Evolutionary conservation across 768 basidiomycete genomes (phyloP).

Genomic region (Boletus eberwhitei): DNA sequence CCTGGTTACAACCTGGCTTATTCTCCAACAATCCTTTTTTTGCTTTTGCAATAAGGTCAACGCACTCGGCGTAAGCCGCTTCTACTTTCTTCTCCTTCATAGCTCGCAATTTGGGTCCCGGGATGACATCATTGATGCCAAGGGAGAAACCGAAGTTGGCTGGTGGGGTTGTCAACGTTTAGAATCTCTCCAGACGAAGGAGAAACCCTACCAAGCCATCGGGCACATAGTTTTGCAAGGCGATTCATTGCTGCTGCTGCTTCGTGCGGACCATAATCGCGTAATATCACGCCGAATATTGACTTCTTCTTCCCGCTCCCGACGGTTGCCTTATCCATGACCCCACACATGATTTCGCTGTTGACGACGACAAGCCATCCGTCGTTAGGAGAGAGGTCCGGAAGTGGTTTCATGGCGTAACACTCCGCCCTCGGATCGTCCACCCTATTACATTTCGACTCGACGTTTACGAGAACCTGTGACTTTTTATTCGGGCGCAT

Average conservation of each 20-base stretch:
- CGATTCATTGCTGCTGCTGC: conserved; percentile 96
- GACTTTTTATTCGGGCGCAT: conserved; percentile 90
- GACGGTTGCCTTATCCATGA: conserved; percentile 97
- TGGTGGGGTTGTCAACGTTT: conserved; percentile 31
- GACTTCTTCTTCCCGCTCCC: conserved; percentile 99
- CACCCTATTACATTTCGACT: conserved; percentile 91
- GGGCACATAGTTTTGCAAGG: conserved; percentile 90
- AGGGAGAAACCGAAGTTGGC: conserved; percentile 97
- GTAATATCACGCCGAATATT: conserved; percentile 95
- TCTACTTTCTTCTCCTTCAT: conserved; percentile 87
- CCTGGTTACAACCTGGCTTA: conserved; percentile 96
- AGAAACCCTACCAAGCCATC: conserved; percentile 74
- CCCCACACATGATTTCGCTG: conserved; percentile 98
- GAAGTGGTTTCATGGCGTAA: conserved; percentile 60
- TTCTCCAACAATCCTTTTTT: conserved; percentile 92
- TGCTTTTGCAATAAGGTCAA: conserved; percentile 82
- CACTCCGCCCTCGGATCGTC: conserved; percentile 69
- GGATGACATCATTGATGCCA: conserved; percentile 98
- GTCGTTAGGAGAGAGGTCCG: conserved; percentile 93
- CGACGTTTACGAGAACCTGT: conserved; percentile 88
- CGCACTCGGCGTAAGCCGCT: conserved; percentile 83
- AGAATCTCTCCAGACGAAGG: neutral
- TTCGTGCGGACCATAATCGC: conserved; percentile 94
- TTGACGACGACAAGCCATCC: conserved; percentile 97
- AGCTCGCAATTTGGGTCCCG: conserved; percentile 74